Conservation (phyloP, 202 grass and related monocot species). For the Brachypodium distachyon region DNA sequence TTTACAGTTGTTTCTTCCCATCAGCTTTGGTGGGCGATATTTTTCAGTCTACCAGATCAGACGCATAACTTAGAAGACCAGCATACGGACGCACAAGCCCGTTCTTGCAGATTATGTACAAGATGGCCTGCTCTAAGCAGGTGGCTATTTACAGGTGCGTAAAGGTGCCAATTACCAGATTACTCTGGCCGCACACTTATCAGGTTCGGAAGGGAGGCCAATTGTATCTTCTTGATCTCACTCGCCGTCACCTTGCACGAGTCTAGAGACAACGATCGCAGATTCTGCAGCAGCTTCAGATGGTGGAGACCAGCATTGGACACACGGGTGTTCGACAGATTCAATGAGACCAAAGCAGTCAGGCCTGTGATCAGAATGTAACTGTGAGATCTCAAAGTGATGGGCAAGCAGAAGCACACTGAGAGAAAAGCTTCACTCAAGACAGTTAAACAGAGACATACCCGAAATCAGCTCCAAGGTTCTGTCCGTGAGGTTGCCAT, state of each 20-base stretch:
- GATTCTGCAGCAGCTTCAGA: conserved; percentile 67
- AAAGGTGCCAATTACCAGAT: not conserved
- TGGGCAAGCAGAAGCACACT: not conserved
- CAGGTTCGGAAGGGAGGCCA: conserved; percentile 69
- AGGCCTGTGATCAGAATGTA: conserved; percentile 40
- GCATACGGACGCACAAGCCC: not conserved
- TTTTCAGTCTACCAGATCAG: not conserved
- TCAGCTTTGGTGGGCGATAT: not conserved
- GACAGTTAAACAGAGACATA: not conserved
- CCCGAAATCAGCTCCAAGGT: conserved; percentile 83
- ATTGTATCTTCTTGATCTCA: conserved; percentile 77
- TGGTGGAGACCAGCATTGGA: conserved; percentile 72
- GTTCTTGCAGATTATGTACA: conserved; percentile 20
- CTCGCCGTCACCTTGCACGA: conserved; percentile 79
- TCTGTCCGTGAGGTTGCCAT: conserved; percentile 68
- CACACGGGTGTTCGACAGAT: conserved; percentile 72
- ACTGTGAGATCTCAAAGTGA: not conserved
- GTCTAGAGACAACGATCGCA: conserved; percentile 67
- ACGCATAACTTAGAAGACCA: not conserved
- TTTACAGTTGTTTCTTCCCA: conserved; percentile 40
- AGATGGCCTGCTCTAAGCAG: not conserved
- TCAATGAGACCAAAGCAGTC: conserved; percentile 68
- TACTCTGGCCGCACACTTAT: conserved; percentile 64
- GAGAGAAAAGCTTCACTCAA: not conserved
- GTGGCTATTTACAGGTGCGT: conserved; percentile 1